Base-by-base conservation (phyloP, 371 early-diverging fungal species). In the Sanchytrium tribonematis region DNA sequence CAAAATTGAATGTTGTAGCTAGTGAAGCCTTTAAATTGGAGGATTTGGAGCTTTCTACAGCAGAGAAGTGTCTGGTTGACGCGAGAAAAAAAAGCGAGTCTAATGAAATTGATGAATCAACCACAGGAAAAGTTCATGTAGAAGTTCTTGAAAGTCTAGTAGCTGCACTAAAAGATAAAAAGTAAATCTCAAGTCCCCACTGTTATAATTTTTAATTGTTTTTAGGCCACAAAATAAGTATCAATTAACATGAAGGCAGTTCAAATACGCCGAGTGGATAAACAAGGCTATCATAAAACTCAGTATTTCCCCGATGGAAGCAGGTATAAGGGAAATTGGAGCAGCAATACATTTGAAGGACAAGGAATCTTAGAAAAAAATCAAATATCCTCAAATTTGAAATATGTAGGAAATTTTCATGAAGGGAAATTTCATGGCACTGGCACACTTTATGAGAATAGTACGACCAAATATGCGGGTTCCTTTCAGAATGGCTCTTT, bases 1-100 rank as follows among this genome's bases (percentile, higher is more conserved):
- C 91, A 65, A 80, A 88, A 70, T 82, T 96, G 71, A 91, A 93
- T 86, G 91, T 97, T 80, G 94, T 90, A 78, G 97, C 93, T 70
- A 82, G 91, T 28, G 97, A 97, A 80, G 97, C 95, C 69, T 84
- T 86, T 77, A 81, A 89, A 71, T 77, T 95, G 30, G 90, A 89
- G 69, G 85, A 92, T 48, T 74, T 97, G 74, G 90, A 90, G 5
- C 5, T 28, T 17, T 17, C 12, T n/a, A 67, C 17, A 2, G 67
- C 67, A n/a, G 67, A 67, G 28, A 67, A 67, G 29, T 67, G 5
- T n/a, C 28, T 17, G 5, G 67, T 28, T 67, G 67, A 12, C 28
- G 67, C 67, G 5, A 29, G 28, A 67, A 17, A 17, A 5, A 67
- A 67, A 28, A 5, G 5, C 28, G 29, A 67, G 28, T n/a, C 17